These are phyloP conservation scores for Bidens hawaiensis DNA, from an alignment of 140 eudicot species.

Conservation along the genomic window DNA sequence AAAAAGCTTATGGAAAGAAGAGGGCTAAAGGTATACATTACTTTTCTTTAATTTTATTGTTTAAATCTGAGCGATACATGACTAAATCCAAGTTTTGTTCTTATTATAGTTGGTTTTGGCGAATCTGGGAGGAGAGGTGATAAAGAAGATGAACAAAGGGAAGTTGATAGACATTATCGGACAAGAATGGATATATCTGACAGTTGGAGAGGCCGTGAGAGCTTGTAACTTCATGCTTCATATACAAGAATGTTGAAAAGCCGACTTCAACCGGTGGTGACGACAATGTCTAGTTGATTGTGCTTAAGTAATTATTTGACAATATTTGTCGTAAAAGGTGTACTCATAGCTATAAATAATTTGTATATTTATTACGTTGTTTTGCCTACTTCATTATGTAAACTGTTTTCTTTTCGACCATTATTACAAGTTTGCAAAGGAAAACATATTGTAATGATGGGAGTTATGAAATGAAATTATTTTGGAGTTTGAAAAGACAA, in stretches of 20 bases:
- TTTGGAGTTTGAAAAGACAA: neutral
- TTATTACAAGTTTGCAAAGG: neutral
- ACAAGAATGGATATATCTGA: slow-evolving; percentile 83
- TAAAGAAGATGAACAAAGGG: slow-evolving; percentile 80
- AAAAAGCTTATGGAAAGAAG: slow-evolving; percentile 68
- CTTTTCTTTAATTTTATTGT: neutral
- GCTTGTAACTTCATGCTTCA: slow-evolving; percentile 91
- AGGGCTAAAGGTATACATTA: slow-evolving; percentile 64
- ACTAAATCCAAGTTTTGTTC: neutral
- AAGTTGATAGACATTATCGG: slow-evolving; percentile 66
- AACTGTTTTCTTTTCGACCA: neutral
- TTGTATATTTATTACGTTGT: slow-evolving; percentile 17
- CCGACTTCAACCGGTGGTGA: slow-evolving; percentile 25
- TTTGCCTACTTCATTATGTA: slow-evolving; percentile 3
- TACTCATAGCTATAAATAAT: slow-evolving; percentile 17
- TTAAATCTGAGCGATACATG: neutral
- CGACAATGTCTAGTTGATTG: slow-evolving; percentile 25
- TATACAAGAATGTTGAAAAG: slow-evolving; percentile 39
- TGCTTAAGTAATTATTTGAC: slow-evolving; percentile 2
- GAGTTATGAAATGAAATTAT: neutral
- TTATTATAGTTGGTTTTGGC: slow-evolving; percentile 66
- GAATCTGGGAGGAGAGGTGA: slow-evolving; percentile 88
- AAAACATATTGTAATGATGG: neutral
- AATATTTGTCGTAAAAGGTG: slow-evolving; percentile 7
- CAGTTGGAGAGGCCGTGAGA: slow-evolving; percentile 87